Conservation (phyloP, 176 grass and related monocot genomes). For the Oryza meyeriana region DNA sequence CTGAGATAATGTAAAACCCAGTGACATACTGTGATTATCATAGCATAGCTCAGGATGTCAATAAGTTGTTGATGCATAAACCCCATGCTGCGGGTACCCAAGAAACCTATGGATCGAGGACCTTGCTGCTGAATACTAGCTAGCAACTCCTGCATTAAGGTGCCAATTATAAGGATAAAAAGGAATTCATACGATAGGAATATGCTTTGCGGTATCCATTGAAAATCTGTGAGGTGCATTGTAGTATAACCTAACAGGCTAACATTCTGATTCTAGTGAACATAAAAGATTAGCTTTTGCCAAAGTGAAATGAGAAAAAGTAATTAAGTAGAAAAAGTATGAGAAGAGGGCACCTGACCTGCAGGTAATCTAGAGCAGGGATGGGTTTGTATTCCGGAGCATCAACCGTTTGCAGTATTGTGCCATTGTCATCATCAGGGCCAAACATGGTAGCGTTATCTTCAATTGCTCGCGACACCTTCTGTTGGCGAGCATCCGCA, state of each 20-base stretch:
- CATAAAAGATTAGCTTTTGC: not conserved
- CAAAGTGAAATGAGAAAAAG: not conserved
- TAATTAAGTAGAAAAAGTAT: not conserved
- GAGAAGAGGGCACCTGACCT: constrained; percentile 35
- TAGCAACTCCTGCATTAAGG: constrained; percentile 65
- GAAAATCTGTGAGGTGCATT: no score
- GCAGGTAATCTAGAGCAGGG: constrained; percentile 88
- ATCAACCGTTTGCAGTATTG: constrained; percentile 50
- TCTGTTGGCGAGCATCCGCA: constrained; percentile 60
- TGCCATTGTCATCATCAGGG: constrained; percentile 48
- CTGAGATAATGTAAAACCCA: not conserved
- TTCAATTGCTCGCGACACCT: constrained; percentile 28
- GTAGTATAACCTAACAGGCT: no score
- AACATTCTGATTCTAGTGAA: not conserved
- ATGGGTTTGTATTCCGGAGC: constrained; percentile 76
- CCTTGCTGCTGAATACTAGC: constrained; percentile 99
- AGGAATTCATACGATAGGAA: not conserved
- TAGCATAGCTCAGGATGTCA: constrained; percentile 98
- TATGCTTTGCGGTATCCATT: no score
- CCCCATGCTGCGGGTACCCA: constrained; percentile 96
- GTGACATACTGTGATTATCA: constrained; percentile 91
- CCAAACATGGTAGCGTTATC: constrained; percentile 42
- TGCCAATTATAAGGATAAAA: not conserved
- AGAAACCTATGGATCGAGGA: constrained; percentile 87
- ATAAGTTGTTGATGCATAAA: constrained; percentile 99